phyloP scores from a whole-genome alignment of 1,284 basidiomycete genomes.

The Fomes fomentarius region DNA sequence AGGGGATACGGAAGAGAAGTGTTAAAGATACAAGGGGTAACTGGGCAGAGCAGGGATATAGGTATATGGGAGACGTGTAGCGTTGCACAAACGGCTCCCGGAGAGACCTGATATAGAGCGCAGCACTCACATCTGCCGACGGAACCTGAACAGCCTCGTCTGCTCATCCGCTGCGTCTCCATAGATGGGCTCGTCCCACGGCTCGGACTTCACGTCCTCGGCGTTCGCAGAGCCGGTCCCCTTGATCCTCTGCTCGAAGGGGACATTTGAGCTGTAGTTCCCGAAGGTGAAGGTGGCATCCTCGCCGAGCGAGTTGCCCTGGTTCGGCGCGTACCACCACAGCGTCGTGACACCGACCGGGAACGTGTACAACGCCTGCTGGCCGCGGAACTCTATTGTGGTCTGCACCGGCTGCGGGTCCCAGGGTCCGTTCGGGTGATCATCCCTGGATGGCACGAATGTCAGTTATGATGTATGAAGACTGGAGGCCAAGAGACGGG shows the following conservation, averaged over 20 bases:
- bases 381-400: constrained; percentile 72
- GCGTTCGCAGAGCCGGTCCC: background rate
- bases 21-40: background rate
- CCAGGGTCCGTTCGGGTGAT: constrained; percentile 54
- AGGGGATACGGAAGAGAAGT: no score
- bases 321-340: constrained; percentile 45
- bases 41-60: background rate
- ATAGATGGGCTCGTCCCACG: background rate
- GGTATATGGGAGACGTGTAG: background rate
- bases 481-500: background rate
- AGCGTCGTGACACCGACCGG: constrained; percentile 61
- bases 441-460: constrained; percentile 42
- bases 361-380: constrained; percentile 65
- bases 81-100: no score
- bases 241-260: constrained; percentile 1
- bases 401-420: constrained; percentile 62
- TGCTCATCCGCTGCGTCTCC: background rate
- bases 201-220: background rate
- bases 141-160: constrained; percentile 6
- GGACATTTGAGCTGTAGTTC: background rate
- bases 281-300: constrained; percentile 12
- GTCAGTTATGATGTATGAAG: background rate
- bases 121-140: background rate
- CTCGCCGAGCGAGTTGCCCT: constrained; percentile 19
- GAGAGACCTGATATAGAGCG: background rate